A percentile compares a stretch with the other conserved stretches of the same genome.
Evolutionary conservation across 768 basidiomycete species (phyloP).

Genomic region (Tremella fuciformis): DNA sequence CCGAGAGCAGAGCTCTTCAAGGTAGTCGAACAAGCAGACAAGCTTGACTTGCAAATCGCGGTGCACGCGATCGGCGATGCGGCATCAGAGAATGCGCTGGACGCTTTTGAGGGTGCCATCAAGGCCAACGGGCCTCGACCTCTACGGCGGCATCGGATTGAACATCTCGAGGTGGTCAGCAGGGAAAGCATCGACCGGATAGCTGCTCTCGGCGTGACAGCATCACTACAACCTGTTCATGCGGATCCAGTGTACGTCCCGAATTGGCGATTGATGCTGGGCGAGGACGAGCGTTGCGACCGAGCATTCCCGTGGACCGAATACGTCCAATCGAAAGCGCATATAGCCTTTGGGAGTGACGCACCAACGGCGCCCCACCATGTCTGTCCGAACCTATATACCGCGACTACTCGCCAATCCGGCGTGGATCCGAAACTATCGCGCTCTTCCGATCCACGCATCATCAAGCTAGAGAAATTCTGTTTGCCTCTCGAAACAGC

Average conservation of each 20-base stretch:
- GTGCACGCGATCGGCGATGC: slow-evolving; percentile 34
- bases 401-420: slow-evolving; percentile 24
- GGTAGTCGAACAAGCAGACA: slow-evolving; percentile 20
- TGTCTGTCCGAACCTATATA: slow-evolving; percentile 25
- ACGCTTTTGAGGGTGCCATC: slow-evolving; percentile 22
- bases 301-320: slow-evolving; percentile 29
- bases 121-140: slow-evolving; percentile 10
- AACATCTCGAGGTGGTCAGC: slow-evolving; percentile 30
- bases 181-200: slow-evolving; percentile 17
- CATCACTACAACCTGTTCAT: slow-evolving; percentile 33
- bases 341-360: slow-evolving; percentile 27
- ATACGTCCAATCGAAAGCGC: slow-evolving; percentile 9
- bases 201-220: slow-evolving; percentile 19
- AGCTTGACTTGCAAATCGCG: slow-evolving; percentile 22
- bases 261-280: slow-evolving; percentile 20
- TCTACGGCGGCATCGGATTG: slow-evolving; percentile 18
- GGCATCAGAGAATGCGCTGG: slow-evolving; percentile 22
- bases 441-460: background rate
- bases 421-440: slow-evolving; percentile 13
- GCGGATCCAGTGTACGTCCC: slow-evolving; percentile 24
- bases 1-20: slow-evolving; percentile 12
- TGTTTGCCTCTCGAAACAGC: slow-evolving; percentile 4
- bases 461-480: slow-evolving; percentile 7
- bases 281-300: slow-evolving; percentile 24
- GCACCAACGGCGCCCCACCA: slow-evolving; percentile 24